Conservation (phyloP, 2,329 filamentous ascomycete species). For the Alternaria infectoria region DNA sequence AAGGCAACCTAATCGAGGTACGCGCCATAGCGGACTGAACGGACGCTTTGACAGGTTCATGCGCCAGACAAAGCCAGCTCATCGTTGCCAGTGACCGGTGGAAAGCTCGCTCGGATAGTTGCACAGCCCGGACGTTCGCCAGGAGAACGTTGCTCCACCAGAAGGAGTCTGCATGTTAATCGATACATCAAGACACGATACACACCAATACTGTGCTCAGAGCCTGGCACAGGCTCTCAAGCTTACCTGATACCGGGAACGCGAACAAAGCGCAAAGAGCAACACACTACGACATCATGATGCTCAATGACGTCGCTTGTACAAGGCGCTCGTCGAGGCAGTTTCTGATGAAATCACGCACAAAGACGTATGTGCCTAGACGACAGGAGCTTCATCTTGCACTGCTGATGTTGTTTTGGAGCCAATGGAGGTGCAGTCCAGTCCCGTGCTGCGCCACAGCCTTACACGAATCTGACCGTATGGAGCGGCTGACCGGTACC, state of each 20-base stretch:
- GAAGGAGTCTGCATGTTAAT: neutral
- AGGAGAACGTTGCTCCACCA: neutral
- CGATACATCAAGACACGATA: neutral
- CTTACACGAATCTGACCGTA: neutral
- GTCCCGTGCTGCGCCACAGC: neutral
- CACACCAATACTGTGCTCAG: neutral
- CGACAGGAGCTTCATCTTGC: neutral
- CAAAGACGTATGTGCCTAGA: neutral
- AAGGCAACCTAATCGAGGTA: neutral
- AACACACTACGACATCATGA: neutral
- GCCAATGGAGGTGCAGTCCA: neutral
- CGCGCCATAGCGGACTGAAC: neutral
- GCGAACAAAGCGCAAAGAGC: neutral
- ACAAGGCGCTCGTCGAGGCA: neutral
- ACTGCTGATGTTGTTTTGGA: neutral
- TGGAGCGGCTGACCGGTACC: neutral
- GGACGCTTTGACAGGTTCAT: neutral
- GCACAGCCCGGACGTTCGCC: neutral
- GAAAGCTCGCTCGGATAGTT: neutral
- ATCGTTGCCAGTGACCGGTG: neutral
- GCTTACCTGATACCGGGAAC: fast-evolving
- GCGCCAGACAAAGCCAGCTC: neutral
- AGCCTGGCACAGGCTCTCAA: neutral
- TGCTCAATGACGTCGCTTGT: too few relatives aligned
- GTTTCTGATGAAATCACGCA: fast-evolving